Percentiles rank a stretch among this genome's conserved stretches.
These are phyloP conservation scores for Penicillium malachiteum DNA, from an alignment of 495 filamentous ascomycete species.

Conservation along the genomic window DNA sequence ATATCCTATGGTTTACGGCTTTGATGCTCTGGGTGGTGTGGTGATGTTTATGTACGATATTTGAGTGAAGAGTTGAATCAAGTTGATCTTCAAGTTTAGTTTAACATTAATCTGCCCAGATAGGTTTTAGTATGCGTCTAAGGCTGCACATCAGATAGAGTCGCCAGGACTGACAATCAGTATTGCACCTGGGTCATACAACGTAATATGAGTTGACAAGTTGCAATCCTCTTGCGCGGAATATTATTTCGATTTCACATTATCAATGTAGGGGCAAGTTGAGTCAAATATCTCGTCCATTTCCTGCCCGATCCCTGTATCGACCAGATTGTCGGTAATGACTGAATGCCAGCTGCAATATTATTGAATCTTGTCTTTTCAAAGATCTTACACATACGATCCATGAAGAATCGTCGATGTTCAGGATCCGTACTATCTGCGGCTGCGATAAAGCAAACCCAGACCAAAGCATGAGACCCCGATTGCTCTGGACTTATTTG, in stretches of 20 bases:
- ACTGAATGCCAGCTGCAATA: conserved; percentile 13
- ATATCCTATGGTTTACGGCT: conserved; percentile 7
- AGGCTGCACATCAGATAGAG: too few species aligned
- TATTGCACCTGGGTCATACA: too few species aligned
- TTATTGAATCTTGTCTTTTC: conserved; percentile 18
- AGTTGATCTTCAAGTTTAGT: conserved; percentile 15
- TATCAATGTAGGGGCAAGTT: conserved; percentile 15
- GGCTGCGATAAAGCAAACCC: conserved; percentile 24
- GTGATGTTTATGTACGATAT: conserved; percentile 23
- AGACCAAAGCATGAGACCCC: conserved; percentile 24
- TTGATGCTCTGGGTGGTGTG: conserved; percentile 10
- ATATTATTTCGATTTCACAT: conserved; percentile 13
- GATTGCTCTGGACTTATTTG: conserved; percentile 16
- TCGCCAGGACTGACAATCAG: too few species aligned
- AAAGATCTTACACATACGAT: conserved; percentile 15
- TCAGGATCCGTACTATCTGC: conserved; percentile 21
- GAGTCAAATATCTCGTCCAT: conserved; percentile 17
- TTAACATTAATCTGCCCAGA: not conserved
- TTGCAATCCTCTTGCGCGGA: too few species aligned
- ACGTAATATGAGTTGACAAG: too few species aligned
- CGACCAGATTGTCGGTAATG: conserved; percentile 21
- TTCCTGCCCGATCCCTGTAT: conserved; percentile 1
- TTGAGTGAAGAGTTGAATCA: conserved; percentile 14
- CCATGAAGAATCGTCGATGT: conserved; percentile 17
- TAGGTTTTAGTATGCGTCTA: too few species aligned